These are phyloP conservation scores for Aspergillus sparsus DNA, from an alignment of 495 filamentous ascomycete genomes.

Conservation along the genomic window DNA sequence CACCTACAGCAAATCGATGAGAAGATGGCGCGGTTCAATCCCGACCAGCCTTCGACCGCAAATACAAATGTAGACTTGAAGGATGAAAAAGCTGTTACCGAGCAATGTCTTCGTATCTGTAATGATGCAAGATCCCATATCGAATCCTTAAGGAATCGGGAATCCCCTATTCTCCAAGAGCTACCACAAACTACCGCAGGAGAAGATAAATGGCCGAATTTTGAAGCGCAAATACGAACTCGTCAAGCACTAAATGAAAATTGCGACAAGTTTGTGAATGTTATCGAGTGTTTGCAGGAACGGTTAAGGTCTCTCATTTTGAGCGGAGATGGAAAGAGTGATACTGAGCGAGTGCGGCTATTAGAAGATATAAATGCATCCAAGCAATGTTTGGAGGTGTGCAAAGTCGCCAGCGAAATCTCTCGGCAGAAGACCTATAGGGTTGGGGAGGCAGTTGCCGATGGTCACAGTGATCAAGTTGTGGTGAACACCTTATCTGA, in stretches of 20 bases:
- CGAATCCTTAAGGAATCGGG: slow-evolving; percentile 13
- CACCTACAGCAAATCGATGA: slow-evolving; percentile 15
- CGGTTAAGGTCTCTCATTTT: slow-evolving; percentile 27
- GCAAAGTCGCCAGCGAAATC: slow-evolving; percentile 34
- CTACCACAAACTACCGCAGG: not conserved
- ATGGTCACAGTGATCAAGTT: slow-evolving; percentile 37
- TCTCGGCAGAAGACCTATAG: slow-evolving; percentile 34
- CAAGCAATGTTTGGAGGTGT: slow-evolving; percentile 38
- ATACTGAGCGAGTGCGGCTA: slow-evolving; percentile 29
- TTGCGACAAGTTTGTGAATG: slow-evolving; percentile 25
- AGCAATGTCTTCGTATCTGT: slow-evolving; percentile 22
- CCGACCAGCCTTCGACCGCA: not conserved
- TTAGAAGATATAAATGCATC: slow-evolving; percentile 32
- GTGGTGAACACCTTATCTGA: slow-evolving; percentile 39
- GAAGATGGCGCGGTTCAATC: slow-evolving; percentile 9
- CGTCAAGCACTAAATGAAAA: slow-evolving; percentile 25
- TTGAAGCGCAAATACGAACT: slow-evolving; percentile 17
- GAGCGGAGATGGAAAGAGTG: slow-evolving; percentile 21
- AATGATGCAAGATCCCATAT: slow-evolving; percentile 16
- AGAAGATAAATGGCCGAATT: not conserved
- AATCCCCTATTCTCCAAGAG: slow-evolving; percentile 7
- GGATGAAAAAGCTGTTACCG: slow-evolving; percentile 15
- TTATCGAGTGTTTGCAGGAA: slow-evolving; percentile 29
- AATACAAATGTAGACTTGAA: slow-evolving; percentile 7
- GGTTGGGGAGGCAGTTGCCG: slow-evolving; percentile 35